Evolutionary conservation across 345 rosid species (phyloP).

Genomic region (Brassica cretica): DNA sequence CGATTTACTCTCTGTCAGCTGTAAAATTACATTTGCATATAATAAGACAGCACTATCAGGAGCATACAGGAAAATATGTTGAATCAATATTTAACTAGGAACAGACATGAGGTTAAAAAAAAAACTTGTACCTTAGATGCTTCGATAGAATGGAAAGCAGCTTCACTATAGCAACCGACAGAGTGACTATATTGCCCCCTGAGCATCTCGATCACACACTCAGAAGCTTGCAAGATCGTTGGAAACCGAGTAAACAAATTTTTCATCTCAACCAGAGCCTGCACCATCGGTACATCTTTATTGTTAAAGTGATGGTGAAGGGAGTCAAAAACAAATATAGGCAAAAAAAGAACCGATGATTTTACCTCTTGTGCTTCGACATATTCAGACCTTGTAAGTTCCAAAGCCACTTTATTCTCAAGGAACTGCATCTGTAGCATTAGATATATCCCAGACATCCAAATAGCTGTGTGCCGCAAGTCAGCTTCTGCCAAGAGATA

Average conservation of each 20-base stretch:
- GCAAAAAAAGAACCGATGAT: conserved; percentile 17
- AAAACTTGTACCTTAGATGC: conserved; percentile 68
- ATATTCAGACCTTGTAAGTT: conserved; percentile 94
- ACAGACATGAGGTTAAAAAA: neutral
- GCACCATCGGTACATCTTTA: conserved; percentile 27
- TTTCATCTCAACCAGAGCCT: conserved; percentile 93
- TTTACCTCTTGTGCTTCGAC: conserved; percentile 86
- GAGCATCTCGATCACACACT: conserved; percentile 92
- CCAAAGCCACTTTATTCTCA: conserved; percentile 94
- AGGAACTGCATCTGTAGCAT: conserved; percentile 94
- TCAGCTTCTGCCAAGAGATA: conserved; percentile 69
- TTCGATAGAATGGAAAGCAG: conserved; percentile 89
- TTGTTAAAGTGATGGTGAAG: neutral
- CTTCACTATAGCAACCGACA: conserved; percentile 91
- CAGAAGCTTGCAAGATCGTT: conserved; percentile 87
- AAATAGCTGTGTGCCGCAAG: conserved; percentile 83
- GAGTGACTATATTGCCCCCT: conserved; percentile 97
- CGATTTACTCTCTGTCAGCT: conserved; percentile 89
- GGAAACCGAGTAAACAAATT: conserved; percentile 86
- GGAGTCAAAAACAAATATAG: neutral
- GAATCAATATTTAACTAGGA: neutral
- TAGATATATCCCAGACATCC: conserved; percentile 95
- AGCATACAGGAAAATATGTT: neutral
- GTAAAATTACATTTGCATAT: conserved; percentile 29
- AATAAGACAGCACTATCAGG: neutral